Evolutionary conservation across 805 yeast species (phyloP).

Genomic region (Clavispora asparagi): DNA sequence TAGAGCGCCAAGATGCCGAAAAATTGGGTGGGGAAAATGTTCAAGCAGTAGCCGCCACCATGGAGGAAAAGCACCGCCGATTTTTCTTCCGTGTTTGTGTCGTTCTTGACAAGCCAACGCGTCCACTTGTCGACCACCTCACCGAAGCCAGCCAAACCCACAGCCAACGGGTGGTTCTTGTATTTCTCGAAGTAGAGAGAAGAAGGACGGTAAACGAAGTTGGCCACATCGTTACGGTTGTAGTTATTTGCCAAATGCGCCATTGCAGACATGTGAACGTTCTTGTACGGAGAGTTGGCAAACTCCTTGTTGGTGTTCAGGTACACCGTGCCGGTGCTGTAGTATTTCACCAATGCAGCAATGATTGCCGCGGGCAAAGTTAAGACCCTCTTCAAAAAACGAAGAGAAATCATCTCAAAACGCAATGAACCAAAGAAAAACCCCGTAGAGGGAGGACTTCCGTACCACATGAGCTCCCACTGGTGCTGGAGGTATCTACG

Average conservation of each 20-base stretch:
- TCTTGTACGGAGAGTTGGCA: conserved; percentile 23
- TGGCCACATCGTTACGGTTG: conserved; percentile 18
- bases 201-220: conserved; percentile 19
- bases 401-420: conserved; percentile 12
- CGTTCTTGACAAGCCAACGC: conserved; percentile 12
- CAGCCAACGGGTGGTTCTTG: conserved; percentile 8
- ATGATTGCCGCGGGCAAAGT: conserved; percentile 21
- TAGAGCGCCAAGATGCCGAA: conserved; percentile 20
- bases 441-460: too few relatives aligned
- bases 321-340: conserved; percentile 29
- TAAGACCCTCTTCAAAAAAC: conserved; percentile 17
- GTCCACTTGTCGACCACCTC: conserved; percentile 9
- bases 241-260: conserved; percentile 22
- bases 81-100: conserved; percentile 1
- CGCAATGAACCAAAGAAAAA: not conserved
- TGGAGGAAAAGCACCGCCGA: conserved; percentile 19
- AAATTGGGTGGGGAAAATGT: conserved; percentile 19
- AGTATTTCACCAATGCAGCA: conserved; percentile 20
- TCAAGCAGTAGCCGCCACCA: conserved; percentile 24
- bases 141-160: conserved; percentile 10
- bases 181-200: conserved; percentile 12
- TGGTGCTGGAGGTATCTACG: not conserved
- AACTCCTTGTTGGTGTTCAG: conserved; percentile 24
- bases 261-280: conserved; percentile 22
- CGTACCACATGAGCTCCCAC: too few relatives aligned